phyloP scores from a whole-genome alignment of 495 filamentous ascomycete species.

The Extremus antarcticus region DNA sequence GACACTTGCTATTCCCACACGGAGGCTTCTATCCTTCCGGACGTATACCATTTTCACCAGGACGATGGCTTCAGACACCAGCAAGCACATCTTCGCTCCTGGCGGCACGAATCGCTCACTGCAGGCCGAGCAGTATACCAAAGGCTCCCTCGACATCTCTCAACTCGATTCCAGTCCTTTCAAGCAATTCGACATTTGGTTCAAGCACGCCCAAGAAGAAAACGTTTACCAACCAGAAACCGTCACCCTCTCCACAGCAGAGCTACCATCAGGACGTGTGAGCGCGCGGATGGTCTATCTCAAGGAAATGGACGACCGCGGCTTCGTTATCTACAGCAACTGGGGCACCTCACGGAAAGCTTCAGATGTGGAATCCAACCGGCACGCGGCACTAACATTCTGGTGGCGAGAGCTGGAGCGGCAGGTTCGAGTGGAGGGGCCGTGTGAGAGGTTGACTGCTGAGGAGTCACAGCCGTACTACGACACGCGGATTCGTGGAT shows the following conservation, averaged over 20 bases:
- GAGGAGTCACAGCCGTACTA: slow-evolving; percentile 83
- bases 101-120: slow-evolving; percentile 28
- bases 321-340: slow-evolving; percentile 90
- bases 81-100: slow-evolving; percentile 30
- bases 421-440: slow-evolving; percentile 77
- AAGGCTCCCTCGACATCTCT: slow-evolving; percentile 40
- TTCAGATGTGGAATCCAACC: slow-evolving; percentile 52
- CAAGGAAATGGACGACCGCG: slow-evolving; percentile 61
- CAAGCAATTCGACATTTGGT: slow-evolving; percentile 81
- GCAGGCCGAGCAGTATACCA: slow-evolving; percentile 55
- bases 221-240: slow-evolving; percentile 62
- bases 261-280: slow-evolving; percentile 73
- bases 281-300: slow-evolving; percentile 82
- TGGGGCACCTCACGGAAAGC: slow-evolving; percentile 69
- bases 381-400: slow-evolving; percentile 61
- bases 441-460: slow-evolving; percentile 49
- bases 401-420: slow-evolving; percentile 68
- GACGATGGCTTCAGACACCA: slow-evolving; percentile 15
- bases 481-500: slow-evolving; percentile 67
- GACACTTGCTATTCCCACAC: not conserved
- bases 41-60: not conserved
- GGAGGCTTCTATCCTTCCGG: not conserved
- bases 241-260: slow-evolving; percentile 69
- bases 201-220: slow-evolving; percentile 51
- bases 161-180: slow-evolving; percentile 51